Evolutionary conservation across 768 basidiomycete species (phyloP).

Genomic region (Termitomyces heimii): DNA sequence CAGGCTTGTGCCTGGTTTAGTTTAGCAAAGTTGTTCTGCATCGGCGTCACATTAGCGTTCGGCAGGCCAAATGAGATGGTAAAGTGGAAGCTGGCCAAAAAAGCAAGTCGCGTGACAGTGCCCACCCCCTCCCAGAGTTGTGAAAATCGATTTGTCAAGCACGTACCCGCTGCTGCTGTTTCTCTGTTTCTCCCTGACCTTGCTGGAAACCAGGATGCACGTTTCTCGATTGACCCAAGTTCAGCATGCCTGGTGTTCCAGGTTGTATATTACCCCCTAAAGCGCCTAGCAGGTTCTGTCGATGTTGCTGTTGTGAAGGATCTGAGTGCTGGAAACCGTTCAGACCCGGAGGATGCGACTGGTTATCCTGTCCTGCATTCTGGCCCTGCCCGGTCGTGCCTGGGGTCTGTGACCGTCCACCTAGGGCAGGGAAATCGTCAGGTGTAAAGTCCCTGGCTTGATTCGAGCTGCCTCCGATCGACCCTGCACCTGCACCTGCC

Average conservation of each 20-base stretch:
- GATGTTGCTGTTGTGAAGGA: constrained; percentile 37
- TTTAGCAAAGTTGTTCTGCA: constrained; percentile 58
- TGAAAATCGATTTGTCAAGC: constrained; percentile 11
- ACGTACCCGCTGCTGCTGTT: constrained; percentile 59
- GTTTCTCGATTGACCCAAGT: constrained; percentile 42
- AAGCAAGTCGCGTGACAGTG: constrained; percentile 8
- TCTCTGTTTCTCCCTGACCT: constrained; percentile 62
- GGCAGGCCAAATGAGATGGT: constrained; percentile 5
- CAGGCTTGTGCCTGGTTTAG: constrained; percentile 60
- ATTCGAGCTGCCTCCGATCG: constrained; percentile 28
- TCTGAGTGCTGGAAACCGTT: constrained; percentile 56
- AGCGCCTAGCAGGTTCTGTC: constrained; percentile 51
- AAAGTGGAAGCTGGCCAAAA: constrained; percentile 1
- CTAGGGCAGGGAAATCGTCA: constrained; percentile 86
- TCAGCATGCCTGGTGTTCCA: constrained; percentile 65
- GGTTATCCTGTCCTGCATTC: constrained; percentile 30
- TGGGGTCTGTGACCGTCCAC: constrained; percentile 50
- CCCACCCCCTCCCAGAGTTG: background rate
- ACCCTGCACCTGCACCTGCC: constrained; percentile 33
- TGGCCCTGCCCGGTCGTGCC: constrained; percentile 30
- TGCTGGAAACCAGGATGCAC: constrained; percentile 49
- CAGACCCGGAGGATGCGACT: constrained; percentile 69
- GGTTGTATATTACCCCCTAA: constrained; percentile 33
- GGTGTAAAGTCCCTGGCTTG: constrained; percentile 71
- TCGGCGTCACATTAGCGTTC: constrained; percentile 14